phyloP scores from a whole-genome alignment of 306 rosid genomes.

The Parietaria judaica region DNA sequence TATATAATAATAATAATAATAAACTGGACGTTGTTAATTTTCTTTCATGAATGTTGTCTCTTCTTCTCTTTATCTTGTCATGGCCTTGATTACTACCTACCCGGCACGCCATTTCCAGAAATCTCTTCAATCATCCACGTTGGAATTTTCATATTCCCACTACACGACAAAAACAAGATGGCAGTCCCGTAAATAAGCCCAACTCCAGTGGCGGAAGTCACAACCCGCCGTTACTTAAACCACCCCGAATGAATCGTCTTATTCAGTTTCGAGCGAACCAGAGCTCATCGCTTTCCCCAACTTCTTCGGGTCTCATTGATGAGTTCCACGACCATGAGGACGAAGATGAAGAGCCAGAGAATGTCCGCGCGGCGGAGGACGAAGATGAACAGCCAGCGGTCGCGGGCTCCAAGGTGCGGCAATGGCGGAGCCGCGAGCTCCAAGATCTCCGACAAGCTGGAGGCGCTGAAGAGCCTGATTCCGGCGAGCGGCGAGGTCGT shows the following conservation, averaged over 20 bases:
- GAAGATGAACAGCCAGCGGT: constrained; percentile 25
- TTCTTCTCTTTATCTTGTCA: no score
- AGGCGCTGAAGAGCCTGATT: constrained; percentile 56
- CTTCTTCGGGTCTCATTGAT: constrained; percentile 17
- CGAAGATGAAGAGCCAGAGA: constrained; percentile 32
- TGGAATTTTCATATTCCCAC: no score
- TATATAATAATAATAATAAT: neutral
- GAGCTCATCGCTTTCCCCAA: constrained; percentile 1
- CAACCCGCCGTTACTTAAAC: constrained; percentile 48
- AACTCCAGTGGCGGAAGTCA: constrained; percentile 27
- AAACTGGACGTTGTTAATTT: no score
- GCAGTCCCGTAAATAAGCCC: constrained; percentile 40
- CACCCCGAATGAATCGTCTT: constrained; percentile 17
- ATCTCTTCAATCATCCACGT: neutral
- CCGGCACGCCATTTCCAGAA: neutral
- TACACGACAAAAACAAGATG: constrained; percentile 26
- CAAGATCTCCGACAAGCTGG: constrained; percentile 49
- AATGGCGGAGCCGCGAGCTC: constrained; percentile 28
- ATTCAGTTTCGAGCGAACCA: constrained; percentile 5
- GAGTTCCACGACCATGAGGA: constrained; percentile 39
- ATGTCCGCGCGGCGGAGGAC: constrained; percentile 28
- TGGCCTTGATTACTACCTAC: neutral
- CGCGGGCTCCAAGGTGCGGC: constrained; percentile 30
- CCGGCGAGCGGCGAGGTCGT: constrained; percentile 33
- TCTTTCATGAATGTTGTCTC: no score